Percentiles rank a stretch among this genome's conserved stretches.
These are phyloP conservation scores for Trichaptum fuscoviolaceum DNA, from an alignment of 768 basidiomycete genomes.

Conservation along the genomic window DNA sequence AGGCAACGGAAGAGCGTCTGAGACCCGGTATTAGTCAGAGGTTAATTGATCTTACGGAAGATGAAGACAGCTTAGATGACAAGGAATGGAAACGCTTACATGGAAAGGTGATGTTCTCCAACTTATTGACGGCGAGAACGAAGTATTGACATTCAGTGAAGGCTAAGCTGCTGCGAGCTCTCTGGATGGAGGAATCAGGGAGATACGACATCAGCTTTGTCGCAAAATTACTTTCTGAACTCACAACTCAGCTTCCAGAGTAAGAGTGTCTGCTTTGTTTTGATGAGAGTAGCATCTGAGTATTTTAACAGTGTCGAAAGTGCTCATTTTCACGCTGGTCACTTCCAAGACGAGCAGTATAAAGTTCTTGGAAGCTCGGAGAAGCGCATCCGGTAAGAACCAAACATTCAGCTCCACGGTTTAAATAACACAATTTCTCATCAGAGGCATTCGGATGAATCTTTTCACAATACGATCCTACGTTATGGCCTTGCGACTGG, in stretches of 20 bases:
- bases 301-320: constrained; percentile 65
- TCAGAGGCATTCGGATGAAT: constrained; percentile 61
- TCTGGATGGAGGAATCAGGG: constrained; percentile 91
- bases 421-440: background rate
- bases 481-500: constrained; percentile 63
- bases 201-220: constrained; percentile 67
- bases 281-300: background rate
- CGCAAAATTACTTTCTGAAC: constrained; percentile 36
- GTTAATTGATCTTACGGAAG: constrained; percentile 54
- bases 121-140: background rate
- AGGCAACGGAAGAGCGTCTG: constrained; percentile 9
- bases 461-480: constrained; percentile 62
- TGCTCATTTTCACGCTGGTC: constrained; percentile 79
- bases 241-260: background rate
- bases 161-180: constrained; percentile 79
- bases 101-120: background rate
- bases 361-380: constrained; percentile 47
- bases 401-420: background rate
- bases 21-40: constrained; percentile 23
- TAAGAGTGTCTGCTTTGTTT: constrained; percentile 1
- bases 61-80: constrained; percentile 39
- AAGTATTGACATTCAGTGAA: constrained; percentile 31
- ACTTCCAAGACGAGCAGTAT: constrained; percentile 79
- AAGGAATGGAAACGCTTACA: background rate
- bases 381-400: constrained; percentile 37